A percentile compares a stretch with the other conserved stretches of the same genome.
phyloP scores from a whole-genome alignment of 129 eudicot genomes.

The Flaveria linearis region DNA sequence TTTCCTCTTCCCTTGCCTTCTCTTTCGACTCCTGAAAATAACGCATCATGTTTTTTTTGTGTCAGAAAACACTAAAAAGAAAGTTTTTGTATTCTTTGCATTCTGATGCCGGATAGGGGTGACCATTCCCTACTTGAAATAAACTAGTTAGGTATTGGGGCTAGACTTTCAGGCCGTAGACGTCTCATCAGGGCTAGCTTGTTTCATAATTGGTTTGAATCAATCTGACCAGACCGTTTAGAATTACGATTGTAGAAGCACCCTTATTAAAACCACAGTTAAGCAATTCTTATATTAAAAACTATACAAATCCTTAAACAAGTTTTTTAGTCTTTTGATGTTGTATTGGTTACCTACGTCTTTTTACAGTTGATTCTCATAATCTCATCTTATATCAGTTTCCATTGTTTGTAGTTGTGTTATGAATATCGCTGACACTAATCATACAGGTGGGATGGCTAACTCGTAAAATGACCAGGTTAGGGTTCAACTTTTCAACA shows the following conservation, averaged over 20 bases:
- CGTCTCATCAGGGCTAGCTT: neutral
- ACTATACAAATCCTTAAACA: no score
- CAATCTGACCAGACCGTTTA: neutral
- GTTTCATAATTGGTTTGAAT: neutral
- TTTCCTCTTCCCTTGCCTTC: slow-evolving; percentile 93
- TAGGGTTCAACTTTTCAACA: neutral
- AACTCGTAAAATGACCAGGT: neutral
- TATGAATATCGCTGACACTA: neutral
- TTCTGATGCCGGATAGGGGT: neutral
- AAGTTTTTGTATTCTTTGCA: neutral
- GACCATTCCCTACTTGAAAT: neutral
- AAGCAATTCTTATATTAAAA: no score
- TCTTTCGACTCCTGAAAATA: slow-evolving; percentile 74
- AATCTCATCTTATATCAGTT: neutral
- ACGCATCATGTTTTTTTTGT: neutral
- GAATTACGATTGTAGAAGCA: neutral
- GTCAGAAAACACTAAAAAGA: neutral
- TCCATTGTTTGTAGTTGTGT: neutral
- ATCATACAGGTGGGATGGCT: neutral
- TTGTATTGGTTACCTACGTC: neutral
- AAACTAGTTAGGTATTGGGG: neutral
- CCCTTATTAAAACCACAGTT: neutral
- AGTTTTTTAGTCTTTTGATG: neutral
- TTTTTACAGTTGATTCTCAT: neutral
- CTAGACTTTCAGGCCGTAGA: neutral